Evolutionary conservation across 2,329 filamentous ascomycete genomes (phyloP).

Genomic region (Nemania serpens): DNA sequence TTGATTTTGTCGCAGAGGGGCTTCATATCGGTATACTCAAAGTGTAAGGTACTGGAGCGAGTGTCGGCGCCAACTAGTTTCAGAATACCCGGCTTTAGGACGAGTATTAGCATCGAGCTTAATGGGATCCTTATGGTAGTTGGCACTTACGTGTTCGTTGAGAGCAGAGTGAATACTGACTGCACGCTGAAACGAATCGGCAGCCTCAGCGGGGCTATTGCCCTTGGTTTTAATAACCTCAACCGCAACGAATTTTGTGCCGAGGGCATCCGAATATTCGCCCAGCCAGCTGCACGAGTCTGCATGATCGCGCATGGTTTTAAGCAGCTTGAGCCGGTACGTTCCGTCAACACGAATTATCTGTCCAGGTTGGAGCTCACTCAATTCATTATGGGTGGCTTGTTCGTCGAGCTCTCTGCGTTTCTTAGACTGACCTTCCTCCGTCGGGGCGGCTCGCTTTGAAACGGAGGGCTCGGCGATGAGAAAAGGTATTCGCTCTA

Average conservation of each 20-base stretch:
- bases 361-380: not conserved
- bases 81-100: not conserved
- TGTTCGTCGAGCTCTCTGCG: not conserved
- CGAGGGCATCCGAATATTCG: not conserved
- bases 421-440: not conserved
- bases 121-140: not conserved
- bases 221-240: not conserved
- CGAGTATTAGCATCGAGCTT: not conserved
- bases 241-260: too few relatives aligned
- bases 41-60: slow-evolving; percentile 6
- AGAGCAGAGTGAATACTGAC: not conserved
- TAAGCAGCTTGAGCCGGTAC: not conserved
- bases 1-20: not conserved
- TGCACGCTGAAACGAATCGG: not conserved
- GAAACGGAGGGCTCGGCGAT: not conserved
- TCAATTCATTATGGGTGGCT: not conserved
- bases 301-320: not conserved
- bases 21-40: not conserved
- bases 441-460: not conserved
- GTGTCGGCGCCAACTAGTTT: not conserved
- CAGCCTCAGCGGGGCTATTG: too few relatives aligned
- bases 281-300: not conserved
- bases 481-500: not conserved
- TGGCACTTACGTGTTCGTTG: not conserved
- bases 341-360: not conserved